phyloP scores from a whole-genome alignment of 306 rosid genomes.

The Abrus precatorius region DNA sequence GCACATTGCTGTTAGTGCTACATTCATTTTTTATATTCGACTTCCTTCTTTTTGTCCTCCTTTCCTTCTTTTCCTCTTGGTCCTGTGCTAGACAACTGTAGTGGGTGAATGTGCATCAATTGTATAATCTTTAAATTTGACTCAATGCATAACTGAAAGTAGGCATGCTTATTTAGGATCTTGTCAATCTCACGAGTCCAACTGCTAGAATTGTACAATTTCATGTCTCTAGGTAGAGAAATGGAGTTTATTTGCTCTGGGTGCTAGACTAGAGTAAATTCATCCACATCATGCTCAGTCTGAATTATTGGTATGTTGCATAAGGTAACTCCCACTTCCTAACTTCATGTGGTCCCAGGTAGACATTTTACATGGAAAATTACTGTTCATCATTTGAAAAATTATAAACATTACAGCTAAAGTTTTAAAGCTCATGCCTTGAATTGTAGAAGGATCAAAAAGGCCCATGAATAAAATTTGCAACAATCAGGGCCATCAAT shows the following conservation, averaged over 20 bases:
- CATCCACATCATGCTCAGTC: not conserved
- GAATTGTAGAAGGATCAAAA: slow-evolving; percentile 29
- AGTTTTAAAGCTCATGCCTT: slow-evolving; percentile 33
- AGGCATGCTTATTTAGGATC: too few relatives aligned
- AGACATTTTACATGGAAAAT: not conserved
- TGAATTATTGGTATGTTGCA: not conserved
- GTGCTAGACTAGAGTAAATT: not conserved
- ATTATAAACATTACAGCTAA: not conserved
- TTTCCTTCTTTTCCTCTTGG: too few relatives aligned
- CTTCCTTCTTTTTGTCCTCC: too few relatives aligned
- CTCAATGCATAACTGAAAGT: too few relatives aligned
- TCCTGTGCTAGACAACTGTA: too few relatives aligned
- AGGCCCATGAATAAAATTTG: slow-evolving; percentile 25
- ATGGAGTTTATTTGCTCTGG: not conserved
- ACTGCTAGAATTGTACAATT: not conserved
- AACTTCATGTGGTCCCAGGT: not conserved
- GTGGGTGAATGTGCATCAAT: too few relatives aligned
- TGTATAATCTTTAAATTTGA: too few relatives aligned
- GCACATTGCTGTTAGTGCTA: too few relatives aligned
- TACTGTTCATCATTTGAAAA: not conserved
- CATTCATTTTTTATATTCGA: too few relatives aligned
- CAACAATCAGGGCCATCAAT: slow-evolving; percentile 33
- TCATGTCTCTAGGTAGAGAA: not conserved
- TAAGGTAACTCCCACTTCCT: slow-evolving; percentile 12
- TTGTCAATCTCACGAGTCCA: too few relatives aligned